Conservation (phyloP, 2,329 filamentous ascomycete species). For the Aspergillus calidoustus region DNA sequence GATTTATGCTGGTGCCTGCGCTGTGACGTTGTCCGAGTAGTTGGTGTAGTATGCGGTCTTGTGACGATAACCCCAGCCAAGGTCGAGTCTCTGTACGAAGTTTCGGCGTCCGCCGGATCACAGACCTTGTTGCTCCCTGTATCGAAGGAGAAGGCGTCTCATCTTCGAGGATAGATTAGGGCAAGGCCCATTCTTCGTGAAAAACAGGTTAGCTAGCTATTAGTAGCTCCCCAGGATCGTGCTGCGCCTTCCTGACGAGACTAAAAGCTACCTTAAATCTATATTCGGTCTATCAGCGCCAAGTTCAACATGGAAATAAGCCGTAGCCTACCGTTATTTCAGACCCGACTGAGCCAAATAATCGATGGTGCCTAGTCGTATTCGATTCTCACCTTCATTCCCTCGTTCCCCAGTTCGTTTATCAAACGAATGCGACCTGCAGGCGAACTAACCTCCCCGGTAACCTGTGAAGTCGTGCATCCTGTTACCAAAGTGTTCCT, state of each 20-base stretch:
- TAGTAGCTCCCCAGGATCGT: not conserved
- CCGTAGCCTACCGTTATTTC: not conserved
- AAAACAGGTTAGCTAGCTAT: not conserved
- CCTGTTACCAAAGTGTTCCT: not conserved
- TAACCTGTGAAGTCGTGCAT: too few relatives aligned
- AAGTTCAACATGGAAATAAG: not conserved
- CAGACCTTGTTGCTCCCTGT: too few relatives aligned
- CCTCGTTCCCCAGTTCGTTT: not conserved
- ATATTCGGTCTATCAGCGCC: not conserved
- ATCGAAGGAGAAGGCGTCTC: too few relatives aligned
- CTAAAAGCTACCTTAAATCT: not conserved
- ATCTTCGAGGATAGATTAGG: not conserved
- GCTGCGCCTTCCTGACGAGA: not conserved
- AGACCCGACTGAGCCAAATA: not conserved
- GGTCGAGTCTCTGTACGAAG: not conserved
- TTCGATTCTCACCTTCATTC: not conserved
- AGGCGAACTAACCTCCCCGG: too few relatives aligned
- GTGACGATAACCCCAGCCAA: not conserved
- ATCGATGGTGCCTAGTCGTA: not conserved
- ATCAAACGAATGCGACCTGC: not conserved
- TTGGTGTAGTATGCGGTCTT: not conserved
- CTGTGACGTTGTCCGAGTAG: not conserved
- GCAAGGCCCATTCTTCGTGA: not conserved
- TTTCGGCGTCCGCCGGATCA: too few relatives aligned
- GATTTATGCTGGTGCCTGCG: not conserved